Conservation (phyloP, 148 eudicot genomes). For the Mesembryanthemum crystallinum region DNA sequence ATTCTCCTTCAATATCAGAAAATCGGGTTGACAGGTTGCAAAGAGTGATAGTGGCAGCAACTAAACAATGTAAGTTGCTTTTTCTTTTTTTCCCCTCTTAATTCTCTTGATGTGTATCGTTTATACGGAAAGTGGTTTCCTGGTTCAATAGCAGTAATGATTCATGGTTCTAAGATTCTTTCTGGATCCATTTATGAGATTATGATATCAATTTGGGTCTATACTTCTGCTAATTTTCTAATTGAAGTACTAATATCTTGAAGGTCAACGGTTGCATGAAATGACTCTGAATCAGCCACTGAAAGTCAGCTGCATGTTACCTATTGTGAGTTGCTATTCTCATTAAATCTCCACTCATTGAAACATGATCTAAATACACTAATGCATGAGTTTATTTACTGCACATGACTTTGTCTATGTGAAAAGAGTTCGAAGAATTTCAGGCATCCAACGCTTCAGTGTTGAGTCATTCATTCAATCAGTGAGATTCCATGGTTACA, state of each 20-base stretch:
- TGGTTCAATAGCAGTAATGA: neutral
- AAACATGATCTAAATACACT: neutral
- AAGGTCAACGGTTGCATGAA: constrained; percentile 93
- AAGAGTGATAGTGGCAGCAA: constrained; percentile 77
- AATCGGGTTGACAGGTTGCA: constrained; percentile 83
- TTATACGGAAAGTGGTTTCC: neutral
- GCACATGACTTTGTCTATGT: neutral
- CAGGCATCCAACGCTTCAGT: neutral
- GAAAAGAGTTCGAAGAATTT: neutral
- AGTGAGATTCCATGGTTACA: neutral
- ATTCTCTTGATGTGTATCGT: neutral
- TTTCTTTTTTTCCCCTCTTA: neutral
- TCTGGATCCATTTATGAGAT: neutral
- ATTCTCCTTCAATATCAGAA: constrained; percentile 77
- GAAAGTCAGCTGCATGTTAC: constrained; percentile 47
- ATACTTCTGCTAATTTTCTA: neutral
- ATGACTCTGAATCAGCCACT: constrained; percentile 73
- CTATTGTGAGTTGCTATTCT: constrained; percentile 50
- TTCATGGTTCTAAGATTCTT: neutral
- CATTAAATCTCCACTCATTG: neutral
- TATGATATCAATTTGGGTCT: neutral
- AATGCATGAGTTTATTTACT: neutral
- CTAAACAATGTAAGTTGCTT: constrained; percentile 69
- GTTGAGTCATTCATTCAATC: neutral
- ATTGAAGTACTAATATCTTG: constrained; percentile 9